phyloP scores from a whole-genome alignment of 2,329 filamentous ascomycete species.

The Apiospora kogelbergensis region DNA sequence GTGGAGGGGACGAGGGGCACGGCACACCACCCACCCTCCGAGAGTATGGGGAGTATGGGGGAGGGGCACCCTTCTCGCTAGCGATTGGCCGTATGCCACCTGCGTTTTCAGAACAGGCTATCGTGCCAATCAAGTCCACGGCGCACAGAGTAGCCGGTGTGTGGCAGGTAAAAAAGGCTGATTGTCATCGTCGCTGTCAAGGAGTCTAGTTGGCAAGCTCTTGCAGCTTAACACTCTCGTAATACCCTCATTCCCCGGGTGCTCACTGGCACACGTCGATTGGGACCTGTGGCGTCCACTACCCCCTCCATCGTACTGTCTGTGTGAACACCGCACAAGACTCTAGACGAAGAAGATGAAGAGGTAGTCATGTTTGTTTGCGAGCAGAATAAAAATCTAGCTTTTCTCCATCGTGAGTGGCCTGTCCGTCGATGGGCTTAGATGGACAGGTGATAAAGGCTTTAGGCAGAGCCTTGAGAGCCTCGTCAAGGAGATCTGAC shows the following conservation, averaged over 20 bases:
- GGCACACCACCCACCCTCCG: background rate
- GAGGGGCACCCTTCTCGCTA: background rate
- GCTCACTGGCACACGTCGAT: background rate
- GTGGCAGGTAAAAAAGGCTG: background rate
- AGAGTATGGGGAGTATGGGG: background rate
- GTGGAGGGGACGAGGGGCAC: background rate
- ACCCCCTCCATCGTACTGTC: background rate
- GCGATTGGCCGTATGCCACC: background rate
- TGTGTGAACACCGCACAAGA: background rate
- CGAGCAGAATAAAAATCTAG: background rate
- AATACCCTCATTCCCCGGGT: background rate
- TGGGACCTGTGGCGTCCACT: background rate
- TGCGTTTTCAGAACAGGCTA: background rate
- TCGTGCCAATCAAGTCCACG: background rate
- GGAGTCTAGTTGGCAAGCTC: background rate
- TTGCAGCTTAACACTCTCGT: background rate
- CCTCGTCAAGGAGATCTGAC: background rate
- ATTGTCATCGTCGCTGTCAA: background rate
- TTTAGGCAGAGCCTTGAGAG: background rate
- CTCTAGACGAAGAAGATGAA: background rate
- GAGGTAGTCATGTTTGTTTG: no score
- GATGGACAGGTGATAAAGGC: background rate
- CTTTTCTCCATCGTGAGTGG: background rate
- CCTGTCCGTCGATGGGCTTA: background rate
- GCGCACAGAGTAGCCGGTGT: background rate